Base-by-base conservation (phyloP, 1,139 yeast species). In the Kurtzmaniella natalensis region DNA sequence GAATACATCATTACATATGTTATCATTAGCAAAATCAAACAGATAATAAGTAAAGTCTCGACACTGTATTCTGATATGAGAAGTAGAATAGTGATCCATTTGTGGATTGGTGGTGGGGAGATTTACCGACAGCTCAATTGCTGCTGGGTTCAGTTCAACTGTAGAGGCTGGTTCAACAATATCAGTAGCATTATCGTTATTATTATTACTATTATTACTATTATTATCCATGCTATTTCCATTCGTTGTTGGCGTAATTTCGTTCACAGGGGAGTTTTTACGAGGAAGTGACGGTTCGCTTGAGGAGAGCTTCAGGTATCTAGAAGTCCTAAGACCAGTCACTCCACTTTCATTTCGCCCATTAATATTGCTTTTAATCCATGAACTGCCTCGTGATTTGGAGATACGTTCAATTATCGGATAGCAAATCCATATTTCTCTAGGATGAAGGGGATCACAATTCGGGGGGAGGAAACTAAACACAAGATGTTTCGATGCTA, bases 351-450 rank as follows among this genome's bases (percentile, higher is more conserved):
- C 26, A 11, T 16, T 23, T 5, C 11, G 16, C 6, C 26, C 26
- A 11, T 23, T 35, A 5, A 9, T 14, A 30, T 41, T 43, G 34
- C 41, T 48, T 18, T 35, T 47, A 15, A 61, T 41, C 55, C 65
- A 54, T 2, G 75, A 62, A 3, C 78, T 64, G 18, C 83, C 78
- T 42, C 75, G 49, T 20, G 79, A 70, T 43, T 82, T 77, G 42
- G 75, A 74, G 2, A 85, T 78, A 37, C 72, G 64, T 31, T 79
- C 83, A 30, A 89, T 81, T 45, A 89, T 77, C 0, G 97, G 97
- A 56, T 89, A 92, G 40, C 95, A 84, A 23, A 88, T 73, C 98
- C 98, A 92, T 16, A 87, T 74, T 53, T 92, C 97, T 39, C 80
- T 62, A 24, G 64, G 60, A 20, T 55, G 57, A 35, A 42, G 46